Evolutionary conservation across 768 basidiomycete species (phyloP).

Genomic region (Suillus clintonianus): DNA sequence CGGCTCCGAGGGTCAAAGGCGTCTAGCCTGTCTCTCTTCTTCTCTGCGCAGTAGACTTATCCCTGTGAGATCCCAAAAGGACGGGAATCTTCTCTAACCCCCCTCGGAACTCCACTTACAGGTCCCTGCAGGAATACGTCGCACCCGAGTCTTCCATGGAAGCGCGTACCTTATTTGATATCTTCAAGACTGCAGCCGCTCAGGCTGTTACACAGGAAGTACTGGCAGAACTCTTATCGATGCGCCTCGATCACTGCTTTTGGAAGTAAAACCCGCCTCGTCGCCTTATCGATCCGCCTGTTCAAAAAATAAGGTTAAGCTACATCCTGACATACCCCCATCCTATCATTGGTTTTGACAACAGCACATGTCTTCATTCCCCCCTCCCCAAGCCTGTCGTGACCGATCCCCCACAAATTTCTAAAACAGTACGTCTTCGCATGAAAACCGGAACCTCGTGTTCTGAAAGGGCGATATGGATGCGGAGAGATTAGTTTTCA

Average conservation of each 20-base stretch:
- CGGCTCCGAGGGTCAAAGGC: neutral
- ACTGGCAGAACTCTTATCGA: constrained; percentile 28
- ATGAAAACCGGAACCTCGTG: neutral
- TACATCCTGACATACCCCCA: neutral
- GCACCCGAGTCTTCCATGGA: constrained; percentile 11
- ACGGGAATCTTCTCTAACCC: neutral
- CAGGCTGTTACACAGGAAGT: constrained; percentile 4
- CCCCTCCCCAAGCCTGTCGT: neutral
- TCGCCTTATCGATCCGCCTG: constrained; percentile 9
- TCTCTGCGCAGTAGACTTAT: no score
- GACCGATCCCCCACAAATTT: constrained; percentile 1
- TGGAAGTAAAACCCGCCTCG: constrained; percentile 7
- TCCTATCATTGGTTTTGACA: neutral
- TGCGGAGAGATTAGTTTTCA: neutral
- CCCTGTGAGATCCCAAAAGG: neutral
- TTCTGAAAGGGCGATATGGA: neutral
- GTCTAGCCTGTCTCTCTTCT: no score
- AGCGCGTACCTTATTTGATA: constrained; percentile 11
- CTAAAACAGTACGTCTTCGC: neutral
- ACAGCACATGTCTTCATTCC: neutral
- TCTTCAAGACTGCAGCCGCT: constrained; percentile 10
- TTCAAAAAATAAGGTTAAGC: constrained; percentile 13
- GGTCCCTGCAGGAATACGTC: constrained; percentile 9
- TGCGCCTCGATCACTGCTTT: constrained; percentile 25
- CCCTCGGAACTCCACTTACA: neutral